Base-by-base conservation (phyloP, 2,329 filamentous ascomycete genomes). In the Pyrenophora tritici-repentis region DNA sequence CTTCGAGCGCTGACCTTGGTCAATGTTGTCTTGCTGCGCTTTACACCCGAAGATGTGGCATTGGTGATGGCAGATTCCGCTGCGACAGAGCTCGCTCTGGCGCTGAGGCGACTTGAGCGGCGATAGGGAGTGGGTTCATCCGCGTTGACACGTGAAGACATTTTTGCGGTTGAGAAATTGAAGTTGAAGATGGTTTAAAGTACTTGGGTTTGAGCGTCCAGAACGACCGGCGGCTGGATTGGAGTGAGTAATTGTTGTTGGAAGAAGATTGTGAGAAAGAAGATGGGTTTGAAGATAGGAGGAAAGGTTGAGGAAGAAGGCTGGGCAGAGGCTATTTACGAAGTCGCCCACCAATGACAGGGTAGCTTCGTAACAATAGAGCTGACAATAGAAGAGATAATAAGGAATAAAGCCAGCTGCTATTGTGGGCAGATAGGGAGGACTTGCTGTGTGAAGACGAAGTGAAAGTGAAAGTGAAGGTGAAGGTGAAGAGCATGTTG, bases 1-100 rank as follows among this genome's bases (percentile, higher is more conserved):
- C 65, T 58, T 18, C 65, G 66, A 17, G 63, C 37, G 22, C 67
- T 67, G 37, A 70, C 56, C 53, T 71, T 67, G 10, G 69, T 65
- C 4, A 73, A 56, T 1, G 67, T 58, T 6, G 54, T 65, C 38
- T 62, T 65, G 31, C 56, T 62, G n/a, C 59, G 56, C 17, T 55
- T 59, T 7, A 53, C 58, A 4, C 56, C 56, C 3, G 53, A 50
- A n/a, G 53, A 49, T 20, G 65, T 59, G 22, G 53, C 24, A 2
- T 53, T 56, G 6, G 65, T 66, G 3, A 61, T 45, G 4, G 56
- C 56, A 31, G 63, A 60, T 43, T 66, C 65, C 12, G 54, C 59
- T n/a, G 62, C 62, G 6, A 63, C 49, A 8, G 70, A 72, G 17
- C 55, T 59, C 33, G 66, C 63, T 38, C 62, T 66, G 1, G 56